These are phyloP conservation scores for Septoria linicola DNA, from an alignment of 2,329 filamentous ascomycete species.

Conservation along the genomic window DNA sequence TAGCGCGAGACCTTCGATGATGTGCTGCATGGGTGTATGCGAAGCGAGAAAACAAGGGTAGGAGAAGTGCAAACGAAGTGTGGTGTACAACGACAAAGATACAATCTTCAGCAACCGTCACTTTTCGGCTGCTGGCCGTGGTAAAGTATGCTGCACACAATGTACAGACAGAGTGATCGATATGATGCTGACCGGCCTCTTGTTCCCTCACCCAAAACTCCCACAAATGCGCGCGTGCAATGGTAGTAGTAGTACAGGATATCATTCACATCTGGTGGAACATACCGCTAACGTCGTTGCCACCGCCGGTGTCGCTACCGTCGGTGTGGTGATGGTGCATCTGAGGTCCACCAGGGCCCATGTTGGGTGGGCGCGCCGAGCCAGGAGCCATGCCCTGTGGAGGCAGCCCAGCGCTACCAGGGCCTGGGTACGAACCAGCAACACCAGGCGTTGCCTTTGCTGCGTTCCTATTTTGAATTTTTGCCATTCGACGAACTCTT, in stretches of 20 bases:
- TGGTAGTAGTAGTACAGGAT: slow-evolving; percentile 43
- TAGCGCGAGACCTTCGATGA: slow-evolving; percentile 40
- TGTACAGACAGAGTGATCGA: slow-evolving; percentile 28
- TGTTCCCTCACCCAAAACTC: slow-evolving; percentile 21
- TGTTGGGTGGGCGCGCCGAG: slow-evolving; percentile 61
- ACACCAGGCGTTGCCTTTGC: slow-evolving; percentile 26
- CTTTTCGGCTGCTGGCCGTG: slow-evolving; percentile 16
- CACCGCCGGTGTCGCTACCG: slow-evolving; percentile 64
- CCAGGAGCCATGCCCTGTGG: slow-evolving; percentile 60
- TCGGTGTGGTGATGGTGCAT: slow-evolving; percentile 72
- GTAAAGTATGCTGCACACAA: slow-evolving; percentile 31
- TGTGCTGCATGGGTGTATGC: slow-evolving; percentile 31
- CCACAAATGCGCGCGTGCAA: slow-evolving; percentile 25
- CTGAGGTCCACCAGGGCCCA: slow-evolving; percentile 55
- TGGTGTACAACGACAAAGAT: slow-evolving; percentile 28
- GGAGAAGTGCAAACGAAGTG: background rate
- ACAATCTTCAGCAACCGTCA: slow-evolving; percentile 26
- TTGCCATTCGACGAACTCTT: slow-evolving; percentile 90
- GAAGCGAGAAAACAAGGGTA: slow-evolving; percentile 34
- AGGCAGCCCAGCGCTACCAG: slow-evolving; percentile 59
- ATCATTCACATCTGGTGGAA: slow-evolving; percentile 78
- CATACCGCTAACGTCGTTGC: slow-evolving; percentile 86
- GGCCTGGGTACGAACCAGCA: slow-evolving; percentile 59
- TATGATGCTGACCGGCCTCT: slow-evolving; percentile 24
- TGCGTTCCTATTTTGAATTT: slow-evolving; percentile 73